Base-by-base conservation (phyloP, 805 yeast species). In the Starmerella etchellsii region DNA sequence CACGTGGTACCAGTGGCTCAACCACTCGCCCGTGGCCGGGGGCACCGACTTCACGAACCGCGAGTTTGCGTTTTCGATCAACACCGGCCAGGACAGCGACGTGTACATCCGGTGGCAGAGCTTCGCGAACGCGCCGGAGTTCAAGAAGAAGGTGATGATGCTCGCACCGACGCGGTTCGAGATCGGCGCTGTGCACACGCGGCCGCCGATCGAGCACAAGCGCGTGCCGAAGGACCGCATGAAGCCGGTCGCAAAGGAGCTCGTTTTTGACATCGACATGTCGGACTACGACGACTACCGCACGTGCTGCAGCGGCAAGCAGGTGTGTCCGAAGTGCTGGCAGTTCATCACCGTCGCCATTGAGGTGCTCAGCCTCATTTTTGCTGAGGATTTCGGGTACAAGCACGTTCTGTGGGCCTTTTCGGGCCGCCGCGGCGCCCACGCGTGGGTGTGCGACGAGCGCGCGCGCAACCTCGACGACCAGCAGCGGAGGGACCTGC, bases 351-450 rank as follows among this genome's bases (percentile, higher is more conserved):
- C 79, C 18, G 73, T 87, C 21, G 95, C 96, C 2, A 73, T 85
- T 43, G 71, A 75, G 53, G 73, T 87, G 35, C 64, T 91, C 44
- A 82, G 81, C 45, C 55, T 59, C 1, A 79, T 94, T 0, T 66
- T 91, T 39, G 64, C 73, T 39, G 84, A 83, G 37, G 97, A 88
- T 60, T 91, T 91, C 61, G 97, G 95, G 1, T 87, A 82, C 59
- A 64, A 75, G 44, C 78, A 83, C 59, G 66, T 84, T 56, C 67
- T 91, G 37, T 91, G 97, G 97, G 95, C 88, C 4, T 91, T 83
- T 56, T 84, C 95, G 1, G 98, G 98, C 35, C 80, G 98, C 68
- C 81, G 98, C 71, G 98, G 98, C 60, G 94, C 93, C 14, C 98
- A 91, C 68, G 93, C 97, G 55, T 91, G 98, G 98, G 70, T 91